Base-by-base conservation (phyloP, 352 stramenopile genomes). In the Globisporangium apiculatum region DNA sequence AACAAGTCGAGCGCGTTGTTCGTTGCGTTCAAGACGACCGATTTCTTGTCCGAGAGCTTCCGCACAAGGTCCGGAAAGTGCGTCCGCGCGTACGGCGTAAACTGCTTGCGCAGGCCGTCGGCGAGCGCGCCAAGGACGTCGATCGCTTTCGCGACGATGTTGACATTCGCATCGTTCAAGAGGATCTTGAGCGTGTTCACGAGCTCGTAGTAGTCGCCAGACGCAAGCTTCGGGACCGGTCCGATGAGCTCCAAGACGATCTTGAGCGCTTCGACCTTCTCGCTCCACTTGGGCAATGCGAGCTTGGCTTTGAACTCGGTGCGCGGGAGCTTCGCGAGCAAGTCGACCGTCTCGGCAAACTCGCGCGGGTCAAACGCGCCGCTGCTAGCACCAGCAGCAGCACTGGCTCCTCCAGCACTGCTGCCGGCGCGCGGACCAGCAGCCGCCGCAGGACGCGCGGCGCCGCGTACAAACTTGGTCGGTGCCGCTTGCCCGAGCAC, bases 41-140 rank as follows among this genome's bases (percentile, higher is more conserved):
- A 82, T 55, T 95, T 95, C 53, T 95, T 95, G 72, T 95, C 86
- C 6, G 84, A 95, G 10, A 95, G 58, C 58, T 94, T 95, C 17
- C 81, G 75, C 62, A 94, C 68, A 12, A 95, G 43, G 15, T 92
- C 80, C 10, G 86, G 72, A n/a, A 87, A 88, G 68, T 94, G 77
- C 36, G 76, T 67, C 45, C 81, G 67, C 18, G 84, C 83, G 53
- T 90, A 86, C 52, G 87, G 81, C 7, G 71, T 82, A 40, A 95
- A 95, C 51, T 83, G 85, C 62, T 89, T 91, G 7, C 86, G 72
- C 48, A 95, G 65, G 7, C 86, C 86, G 61, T 95, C 84, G 0
- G 86, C 66, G 3, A 95, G 65, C 4, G 71, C 86, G 31, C 86
- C 84, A 24, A 94, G 60, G 12, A 95, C 79, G 76, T 94, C 84